These are phyloP conservation scores for Tagetes erecta DNA, from an alignment of 129 eudicot species.

Conservation along the genomic window DNA sequence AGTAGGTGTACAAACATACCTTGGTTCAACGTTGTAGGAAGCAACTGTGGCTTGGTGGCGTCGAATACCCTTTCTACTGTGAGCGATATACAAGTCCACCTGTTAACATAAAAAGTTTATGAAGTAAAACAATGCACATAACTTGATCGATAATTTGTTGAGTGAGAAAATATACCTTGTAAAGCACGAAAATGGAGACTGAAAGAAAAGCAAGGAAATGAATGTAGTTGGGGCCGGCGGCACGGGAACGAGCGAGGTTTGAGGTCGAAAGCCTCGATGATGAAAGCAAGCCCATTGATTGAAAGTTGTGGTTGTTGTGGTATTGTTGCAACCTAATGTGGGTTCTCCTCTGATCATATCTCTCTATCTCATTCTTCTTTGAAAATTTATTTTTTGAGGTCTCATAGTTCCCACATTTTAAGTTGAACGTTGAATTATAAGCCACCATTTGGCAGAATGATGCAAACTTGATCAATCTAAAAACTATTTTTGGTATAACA, in stretches of 20 bases:
- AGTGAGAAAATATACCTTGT: slow-evolving; percentile 28
- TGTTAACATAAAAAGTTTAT: slow-evolving; percentile 5
- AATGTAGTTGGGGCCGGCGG: slow-evolving; percentile 28
- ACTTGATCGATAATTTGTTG: background rate
- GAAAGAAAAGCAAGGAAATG: slow-evolving; percentile 40
- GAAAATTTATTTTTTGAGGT: slow-evolving; percentile 21
- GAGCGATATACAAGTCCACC: slow-evolving; percentile 34
- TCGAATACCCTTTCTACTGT: slow-evolving; percentile 20
- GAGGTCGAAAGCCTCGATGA: slow-evolving; percentile 18
- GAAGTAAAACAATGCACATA: background rate
- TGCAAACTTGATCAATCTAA: slow-evolving; percentile 23
- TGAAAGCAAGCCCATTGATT: slow-evolving; percentile 32
- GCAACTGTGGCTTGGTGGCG: slow-evolving; percentile 19
- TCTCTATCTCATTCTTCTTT: slow-evolving; percentile 24
- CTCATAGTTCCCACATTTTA: slow-evolving; percentile 19
- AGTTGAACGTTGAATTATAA: slow-evolving; percentile 24
- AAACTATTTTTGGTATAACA: slow-evolving; percentile 2
- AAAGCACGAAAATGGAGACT: slow-evolving; percentile 35
- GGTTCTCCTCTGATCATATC: slow-evolving; percentile 26
- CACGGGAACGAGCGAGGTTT: slow-evolving; percentile 24
- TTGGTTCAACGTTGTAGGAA: slow-evolving; percentile 16
- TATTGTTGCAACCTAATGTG: slow-evolving; percentile 15
- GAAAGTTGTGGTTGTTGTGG: slow-evolving; percentile 21
- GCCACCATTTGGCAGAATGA: slow-evolving; percentile 35
- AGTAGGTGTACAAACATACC: slow-evolving; percentile 3